These are phyloP conservation scores for Daldinia vernicosa DNA, from an alignment of 495 filamentous ascomycete genomes.

Conservation along the genomic window DNA sequence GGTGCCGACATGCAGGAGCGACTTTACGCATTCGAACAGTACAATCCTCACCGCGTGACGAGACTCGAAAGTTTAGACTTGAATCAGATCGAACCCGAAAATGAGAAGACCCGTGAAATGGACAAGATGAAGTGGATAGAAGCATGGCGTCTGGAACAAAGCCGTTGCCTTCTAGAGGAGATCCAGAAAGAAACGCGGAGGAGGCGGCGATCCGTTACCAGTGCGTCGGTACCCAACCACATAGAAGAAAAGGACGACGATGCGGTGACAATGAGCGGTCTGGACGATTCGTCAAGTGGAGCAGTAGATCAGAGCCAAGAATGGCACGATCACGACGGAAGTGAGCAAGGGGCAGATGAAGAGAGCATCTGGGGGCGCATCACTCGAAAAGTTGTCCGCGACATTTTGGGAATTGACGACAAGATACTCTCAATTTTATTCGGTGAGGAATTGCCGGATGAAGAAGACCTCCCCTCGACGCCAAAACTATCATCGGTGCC, in stretches of 20 bases:
- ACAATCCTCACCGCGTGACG: constrained; percentile 77
- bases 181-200: constrained; percentile 85
- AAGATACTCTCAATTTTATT: constrained; percentile 83
- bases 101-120: constrained; percentile 64
- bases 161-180: constrained; percentile 81
- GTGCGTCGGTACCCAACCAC: constrained; percentile 20
- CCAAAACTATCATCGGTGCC: constrained; percentile 46
- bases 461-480: constrained; percentile 57
- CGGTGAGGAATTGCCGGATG: constrained; percentile 78
- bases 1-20: constrained; percentile 72
- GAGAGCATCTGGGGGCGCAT: constrained; percentile 83
- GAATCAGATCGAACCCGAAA: constrained; percentile 62
- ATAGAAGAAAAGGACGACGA: constrained; percentile 38
- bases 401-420: constrained; percentile 92
- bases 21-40: constrained; percentile 84
- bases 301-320: constrained; percentile 44
- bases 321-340: constrained; percentile 55
- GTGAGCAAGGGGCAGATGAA: constrained; percentile 46
- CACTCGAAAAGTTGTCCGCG: constrained; percentile 84
- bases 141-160: constrained; percentile 91
- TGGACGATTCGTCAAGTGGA: constrained; percentile 48
- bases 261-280: constrained; percentile 30
- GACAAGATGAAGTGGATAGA: constrained; percentile 87
- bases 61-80: constrained; percentile 70
- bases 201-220: constrained; percentile 55